phyloP scores from a whole-genome alignment of 208 protist genomes.

The Leishmania tarentolae region DNA sequence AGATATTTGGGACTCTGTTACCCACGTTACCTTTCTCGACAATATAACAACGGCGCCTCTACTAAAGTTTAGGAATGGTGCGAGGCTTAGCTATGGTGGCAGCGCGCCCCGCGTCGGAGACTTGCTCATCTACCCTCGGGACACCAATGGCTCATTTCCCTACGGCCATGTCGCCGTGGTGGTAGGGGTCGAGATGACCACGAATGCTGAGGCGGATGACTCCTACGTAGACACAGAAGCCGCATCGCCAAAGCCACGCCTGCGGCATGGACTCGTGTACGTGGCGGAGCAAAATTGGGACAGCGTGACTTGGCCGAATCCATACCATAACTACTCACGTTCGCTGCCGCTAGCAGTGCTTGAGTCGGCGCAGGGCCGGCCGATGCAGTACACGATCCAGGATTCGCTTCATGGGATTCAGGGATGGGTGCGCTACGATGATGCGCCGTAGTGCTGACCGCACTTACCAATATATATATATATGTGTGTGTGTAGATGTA shows the following conservation, averaged over 20 bases:
- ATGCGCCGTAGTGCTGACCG: background rate
- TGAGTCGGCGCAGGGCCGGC: background rate
- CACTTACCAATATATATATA: background rate
- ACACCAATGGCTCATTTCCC: constrained; percentile 40
- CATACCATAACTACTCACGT: constrained; percentile 71
- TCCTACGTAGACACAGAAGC: background rate
- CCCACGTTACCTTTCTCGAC: constrained; percentile 37
- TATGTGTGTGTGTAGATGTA: background rate
- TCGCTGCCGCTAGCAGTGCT: constrained; percentile 21
- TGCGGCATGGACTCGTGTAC: constrained; percentile 25
- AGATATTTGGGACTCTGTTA: constrained; percentile 70
- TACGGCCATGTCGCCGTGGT: constrained; percentile 84
- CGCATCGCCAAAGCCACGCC: background rate
- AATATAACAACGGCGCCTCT: constrained; percentile 39
- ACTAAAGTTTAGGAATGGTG: constrained; percentile 51
- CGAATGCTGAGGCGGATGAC: background rate
- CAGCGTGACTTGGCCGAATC: constrained; percentile 58
- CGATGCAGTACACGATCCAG: constrained; percentile 24
- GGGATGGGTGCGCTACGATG: constrained; percentile 47
- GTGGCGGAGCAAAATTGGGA: constrained; percentile 90
- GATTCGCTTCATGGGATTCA: constrained; percentile 30
- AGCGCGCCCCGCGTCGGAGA: constrained; percentile 50
- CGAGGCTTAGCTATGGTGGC: constrained; percentile 18
- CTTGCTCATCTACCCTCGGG: constrained; percentile 70
- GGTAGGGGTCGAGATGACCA: constrained; percentile 37